These are phyloP conservation scores for Salvia miltiorrhiza DNA, from an alignment of 257 asterid genomes.

Conservation along the genomic window DNA sequence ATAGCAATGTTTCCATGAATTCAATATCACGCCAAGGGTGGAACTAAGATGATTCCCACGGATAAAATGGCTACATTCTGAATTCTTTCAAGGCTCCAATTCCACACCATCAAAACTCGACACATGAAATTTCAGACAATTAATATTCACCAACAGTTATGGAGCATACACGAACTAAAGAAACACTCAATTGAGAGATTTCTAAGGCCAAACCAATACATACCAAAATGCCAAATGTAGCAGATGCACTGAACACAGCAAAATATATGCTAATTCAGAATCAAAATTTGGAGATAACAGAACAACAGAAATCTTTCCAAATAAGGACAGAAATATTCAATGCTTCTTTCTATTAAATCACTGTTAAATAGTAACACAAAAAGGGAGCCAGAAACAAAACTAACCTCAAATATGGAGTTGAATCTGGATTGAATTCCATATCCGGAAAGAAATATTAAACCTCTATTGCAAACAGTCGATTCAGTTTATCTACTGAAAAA, in stretches of 20 bases:
- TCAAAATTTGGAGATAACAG: no score
- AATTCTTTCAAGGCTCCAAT: not conserved
- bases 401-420: constrained; percentile 65
- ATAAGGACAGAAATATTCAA: not conserved
- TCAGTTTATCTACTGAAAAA: constrained; percentile 23
- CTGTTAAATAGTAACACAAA: not conserved
- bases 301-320: not conserved
- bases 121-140: not conserved
- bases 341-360: not conserved
- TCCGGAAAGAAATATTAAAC: constrained; percentile 9
- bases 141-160: not conserved
- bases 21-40: not conserved
- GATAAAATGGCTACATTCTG: not conserved
- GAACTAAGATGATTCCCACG: not conserved
- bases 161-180: not conserved
- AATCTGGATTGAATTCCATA: constrained; percentile 47
- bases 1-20: not conserved
- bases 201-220: not conserved
- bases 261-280: not conserved
- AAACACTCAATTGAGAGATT: not conserved
- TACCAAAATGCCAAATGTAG: not conserved
- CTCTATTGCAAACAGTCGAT: constrained; percentile 16
- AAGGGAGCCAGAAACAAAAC: not conserved
- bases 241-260: constrained; percentile 5
- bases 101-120: not conserved